Conservation (phyloP, 75 land plant species). For the Pinus tabuliformis region DNA sequence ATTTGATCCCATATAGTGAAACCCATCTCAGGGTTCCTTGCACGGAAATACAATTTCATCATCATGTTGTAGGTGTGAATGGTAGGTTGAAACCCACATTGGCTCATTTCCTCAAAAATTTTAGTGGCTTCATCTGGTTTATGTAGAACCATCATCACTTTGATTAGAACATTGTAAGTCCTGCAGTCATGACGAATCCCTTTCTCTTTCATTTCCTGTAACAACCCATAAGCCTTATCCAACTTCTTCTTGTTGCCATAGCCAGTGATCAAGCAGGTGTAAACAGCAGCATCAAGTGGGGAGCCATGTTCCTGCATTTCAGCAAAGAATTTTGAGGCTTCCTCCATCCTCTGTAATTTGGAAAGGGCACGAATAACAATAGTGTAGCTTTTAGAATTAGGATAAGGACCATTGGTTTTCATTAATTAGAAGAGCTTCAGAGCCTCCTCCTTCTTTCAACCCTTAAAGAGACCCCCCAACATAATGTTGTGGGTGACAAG, state of each 20-base stretch:
- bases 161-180: constrained; percentile 57
- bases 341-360: constrained; percentile 46
- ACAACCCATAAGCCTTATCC: constrained; percentile 41
- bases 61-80: constrained; percentile 72
- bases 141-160: constrained; percentile 35
- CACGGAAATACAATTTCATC: constrained; percentile 53
- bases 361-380: constrained; percentile 51
- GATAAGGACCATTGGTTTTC: constrained; percentile 56
- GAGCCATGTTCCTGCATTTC: constrained; percentile 46
- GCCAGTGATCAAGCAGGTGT: constrained; percentile 65
- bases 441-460: constrained; percentile 45
- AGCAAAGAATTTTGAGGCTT: constrained; percentile 41
- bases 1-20: constrained; percentile 67
- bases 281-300: constrained; percentile 49
- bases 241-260: constrained; percentile 50
- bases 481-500: constrained; percentile 50
- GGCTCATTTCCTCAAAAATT: constrained; percentile 63
- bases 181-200: constrained; percentile 49
- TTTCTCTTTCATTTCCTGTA: constrained; percentile 53
- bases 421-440: constrained; percentile 54
- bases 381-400: constrained; percentile 45
- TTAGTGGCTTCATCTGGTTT: constrained; percentile 56
- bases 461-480: constrained; percentile 53
- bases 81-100: constrained; percentile 46
- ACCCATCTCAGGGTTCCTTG: constrained; percentile 51